These are phyloP conservation scores for Syzygium jambos DNA, from an alignment of 345 rosid species.

Conservation along the genomic window DNA sequence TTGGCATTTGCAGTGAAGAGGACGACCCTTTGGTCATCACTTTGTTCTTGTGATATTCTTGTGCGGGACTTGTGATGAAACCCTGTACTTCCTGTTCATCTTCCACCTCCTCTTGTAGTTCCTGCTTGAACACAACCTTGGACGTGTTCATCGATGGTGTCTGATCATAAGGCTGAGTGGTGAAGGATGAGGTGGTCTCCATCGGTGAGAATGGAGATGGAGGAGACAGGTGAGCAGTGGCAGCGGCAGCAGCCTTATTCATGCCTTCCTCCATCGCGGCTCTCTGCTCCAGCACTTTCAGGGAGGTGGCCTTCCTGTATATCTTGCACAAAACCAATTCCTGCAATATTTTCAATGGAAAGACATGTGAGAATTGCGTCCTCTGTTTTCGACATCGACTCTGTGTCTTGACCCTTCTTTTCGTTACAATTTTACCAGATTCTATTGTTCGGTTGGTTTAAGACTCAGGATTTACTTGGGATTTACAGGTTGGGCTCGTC, in stretches of 20 bases:
- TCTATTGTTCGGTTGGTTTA: not conserved
- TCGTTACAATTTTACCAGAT: not conserved
- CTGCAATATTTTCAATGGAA: constrained; percentile 20
- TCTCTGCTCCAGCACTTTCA: constrained; percentile 80
- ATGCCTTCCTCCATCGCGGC: constrained; percentile 57
- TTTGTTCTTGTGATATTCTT: not conserved
- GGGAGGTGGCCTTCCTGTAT: constrained; percentile 82
- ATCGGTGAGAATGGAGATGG: not conserved
- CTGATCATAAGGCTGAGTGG: not conserved
- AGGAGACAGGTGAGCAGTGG: not conserved
- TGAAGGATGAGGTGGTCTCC: not conserved
- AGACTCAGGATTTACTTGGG: not conserved
- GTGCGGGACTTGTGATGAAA: not conserved
- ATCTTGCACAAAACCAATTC: constrained; percentile 90
- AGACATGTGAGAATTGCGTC: not conserved
- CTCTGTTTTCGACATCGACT: not conserved
- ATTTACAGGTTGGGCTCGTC: not conserved
- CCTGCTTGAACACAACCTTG: constrained; percentile 27
- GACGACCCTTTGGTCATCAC: constrained; percentile 9
- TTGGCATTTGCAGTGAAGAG: constrained; percentile 33
- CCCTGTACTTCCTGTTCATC: not conserved
- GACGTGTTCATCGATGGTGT: not conserved
- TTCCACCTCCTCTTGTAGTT: constrained; percentile 10
- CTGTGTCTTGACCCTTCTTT: not conserved
- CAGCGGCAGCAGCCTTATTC: constrained; percentile 11